Evolutionary conservation across 441 rosid genomes (phyloP), one percentile per base, ranked within the genome.

Genomic region (Macaranga tanarius): DNA sequence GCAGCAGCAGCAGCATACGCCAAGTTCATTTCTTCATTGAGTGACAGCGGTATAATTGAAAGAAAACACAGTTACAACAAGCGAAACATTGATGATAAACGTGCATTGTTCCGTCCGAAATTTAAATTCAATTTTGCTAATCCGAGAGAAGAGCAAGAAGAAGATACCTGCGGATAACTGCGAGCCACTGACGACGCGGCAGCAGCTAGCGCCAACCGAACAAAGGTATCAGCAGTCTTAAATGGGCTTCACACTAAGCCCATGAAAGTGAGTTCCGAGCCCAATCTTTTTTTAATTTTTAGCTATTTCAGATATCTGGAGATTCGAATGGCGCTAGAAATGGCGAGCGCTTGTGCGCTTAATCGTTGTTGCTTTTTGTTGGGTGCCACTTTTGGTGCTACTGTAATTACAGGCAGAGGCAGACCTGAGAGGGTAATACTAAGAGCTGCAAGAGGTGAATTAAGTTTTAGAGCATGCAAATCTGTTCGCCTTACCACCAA

Each of bases 1-100:
- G 85, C 67, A 7, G 86, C 80, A 17, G 82, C 69, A 31, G 85
- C 62, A 8, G 86, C 80, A 74, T 79, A 88, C 25, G 85, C 86
- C 73, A 83, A 56, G 59, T 81, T 85, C 95, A 93, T 92, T 47
- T 73, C 84, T 84, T 56, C 72, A 20, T 44, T 17, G 0, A 3
- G 38, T 7, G 6, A 34, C 38, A 34, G 6, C 38, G 38, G 38
- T 34, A 34, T 7, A 34, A 5, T 34, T 34, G 7, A 34, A 26
- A 67, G 7, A 54, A 6, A 23, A 22, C 12, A 10, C 62, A 45
- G 23, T 7, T 4, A 28, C 1, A 23, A 7, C 6, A 23, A 42
- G 42, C 54, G 19, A 69, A 34, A 34, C 38, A n/a, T n/a, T n/a
- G n/a, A n/a, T n/a, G n/a, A n/a, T n/a, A 34, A 34, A 34, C 34